These are phyloP conservation scores for Gardenia jasminoides DNA, from an alignment of 257 asterid species.

Conservation along the genomic window DNA sequence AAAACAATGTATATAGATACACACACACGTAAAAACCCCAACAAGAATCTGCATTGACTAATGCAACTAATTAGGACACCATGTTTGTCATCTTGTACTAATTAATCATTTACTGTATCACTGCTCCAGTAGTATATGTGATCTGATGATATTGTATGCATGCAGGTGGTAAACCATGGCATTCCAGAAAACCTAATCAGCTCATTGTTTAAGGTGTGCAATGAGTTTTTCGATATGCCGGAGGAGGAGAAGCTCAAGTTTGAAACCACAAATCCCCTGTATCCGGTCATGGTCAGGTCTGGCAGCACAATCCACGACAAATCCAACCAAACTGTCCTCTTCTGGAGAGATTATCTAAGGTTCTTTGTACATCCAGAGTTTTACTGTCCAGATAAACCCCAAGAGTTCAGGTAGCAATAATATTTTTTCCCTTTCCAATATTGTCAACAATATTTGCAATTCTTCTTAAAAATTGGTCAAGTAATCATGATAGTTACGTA, in stretches of 20 bases:
- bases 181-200: constrained; percentile 47
- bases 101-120: too few relatives aligned
- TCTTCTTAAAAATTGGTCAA: too few relatives aligned
- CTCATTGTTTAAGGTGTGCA: constrained; percentile 35
- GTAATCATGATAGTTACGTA: too few relatives aligned
- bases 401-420: constrained; percentile 45
- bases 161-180: constrained; percentile 72
- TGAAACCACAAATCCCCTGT: constrained; percentile 43
- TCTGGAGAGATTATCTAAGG: constrained; percentile 85
- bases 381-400: constrained; percentile 54
- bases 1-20: too few relatives aligned
- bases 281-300: constrained; percentile 49
- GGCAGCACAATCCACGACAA: constrained; percentile 67
- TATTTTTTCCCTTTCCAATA: background rate
- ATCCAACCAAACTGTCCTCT: constrained; percentile 35
- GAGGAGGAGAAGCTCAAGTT: constrained; percentile 65
- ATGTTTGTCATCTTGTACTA: too few relatives aligned
- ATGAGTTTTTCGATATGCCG: constrained; percentile 53
- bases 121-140: background rate
- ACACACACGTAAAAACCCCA: too few relatives aligned
- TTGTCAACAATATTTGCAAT: background rate
- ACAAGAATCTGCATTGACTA: too few relatives aligned
- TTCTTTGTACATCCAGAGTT: constrained; percentile 69
- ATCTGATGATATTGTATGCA: background rate
- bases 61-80: too few relatives aligned